phyloP scores from a whole-genome alignment of 2,329 filamentous ascomycete species.

The Colletotrichum coccodes region DNA sequence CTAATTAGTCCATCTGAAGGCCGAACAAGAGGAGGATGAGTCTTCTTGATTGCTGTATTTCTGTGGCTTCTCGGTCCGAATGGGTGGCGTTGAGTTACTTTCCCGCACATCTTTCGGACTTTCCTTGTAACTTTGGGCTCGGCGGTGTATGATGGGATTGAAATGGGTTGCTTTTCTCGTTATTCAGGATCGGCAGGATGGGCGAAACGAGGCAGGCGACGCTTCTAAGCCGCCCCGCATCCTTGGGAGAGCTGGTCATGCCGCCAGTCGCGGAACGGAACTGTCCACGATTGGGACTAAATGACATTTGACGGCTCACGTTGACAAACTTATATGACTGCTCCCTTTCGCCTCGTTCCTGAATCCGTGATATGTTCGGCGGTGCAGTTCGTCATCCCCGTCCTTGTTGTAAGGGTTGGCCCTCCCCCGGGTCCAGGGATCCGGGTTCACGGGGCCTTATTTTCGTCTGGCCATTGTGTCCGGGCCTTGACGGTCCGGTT shows the following conservation, averaged over 20 bases:
- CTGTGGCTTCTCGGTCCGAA: conserved; percentile 24
- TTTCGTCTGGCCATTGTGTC: neutral
- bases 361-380: neutral
- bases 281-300: conserved; percentile 6
- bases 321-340: conserved; percentile 20
- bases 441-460: neutral
- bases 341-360: neutral
- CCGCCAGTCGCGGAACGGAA: conserved; percentile 1
- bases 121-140: conserved; percentile 41
- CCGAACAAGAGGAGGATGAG: conserved; percentile 67
- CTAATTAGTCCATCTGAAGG: conserved; percentile 54
- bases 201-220: conserved; percentile 4
- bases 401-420: neutral
- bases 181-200: conserved; percentile 20
- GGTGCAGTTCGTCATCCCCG: neutral
- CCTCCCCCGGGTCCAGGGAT: neutral
- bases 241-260: conserved; percentile 7
- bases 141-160: conserved; percentile 55
- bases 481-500: neutral
- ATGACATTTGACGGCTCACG: conserved; percentile 25
- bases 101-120: conserved; percentile 16
- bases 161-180: conserved; percentile 32
- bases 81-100: conserved; percentile 11
- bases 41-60: conserved; percentile 47
- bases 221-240: conserved; percentile 6